Evolutionary conservation across 169 alveolate genomes (phyloP).

Genomic region (Cyclospora cayetanensis): DNA sequence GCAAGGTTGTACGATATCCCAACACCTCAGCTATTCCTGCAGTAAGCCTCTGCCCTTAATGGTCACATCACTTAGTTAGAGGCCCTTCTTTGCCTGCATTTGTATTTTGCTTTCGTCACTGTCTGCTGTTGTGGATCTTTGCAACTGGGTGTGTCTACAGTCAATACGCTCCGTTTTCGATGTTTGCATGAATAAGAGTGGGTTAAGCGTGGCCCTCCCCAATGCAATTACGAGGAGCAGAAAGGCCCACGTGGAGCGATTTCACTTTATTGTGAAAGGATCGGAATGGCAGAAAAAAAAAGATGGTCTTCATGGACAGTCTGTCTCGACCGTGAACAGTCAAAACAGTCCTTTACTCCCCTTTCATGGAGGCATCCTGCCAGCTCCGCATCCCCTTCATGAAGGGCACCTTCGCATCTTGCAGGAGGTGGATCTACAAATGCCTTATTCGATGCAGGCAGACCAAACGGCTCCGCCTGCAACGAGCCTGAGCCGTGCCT

Average conservation of each 20-base stretch:
- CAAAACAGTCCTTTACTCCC: no score
- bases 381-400: no score
- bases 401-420: no score
- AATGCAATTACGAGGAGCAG: not conserved
- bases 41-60: not conserved
- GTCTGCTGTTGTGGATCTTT: not conserved
- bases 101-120: no score
- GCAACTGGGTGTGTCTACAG: not conserved
- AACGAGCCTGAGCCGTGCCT: not conserved
- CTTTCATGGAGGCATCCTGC: no score
- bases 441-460: no score
- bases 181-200: constrained; percentile 64
- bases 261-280: not conserved
- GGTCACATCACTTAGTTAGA: not conserved
- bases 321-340: no score
- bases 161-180: constrained; percentile 44
- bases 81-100: not conserved
- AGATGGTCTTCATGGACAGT: no score
- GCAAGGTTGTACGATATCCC: constrained; percentile 11
- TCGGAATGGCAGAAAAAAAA: not conserved
- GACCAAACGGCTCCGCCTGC: no score
- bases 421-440: no score
- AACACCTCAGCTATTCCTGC: constrained; percentile 50
- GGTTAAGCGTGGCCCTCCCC: constrained; percentile 55
- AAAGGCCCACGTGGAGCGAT: not conserved